Conservation (phyloP, 2,329 filamentous ascomycete species). For the Botryotinia narcissicola region DNA sequence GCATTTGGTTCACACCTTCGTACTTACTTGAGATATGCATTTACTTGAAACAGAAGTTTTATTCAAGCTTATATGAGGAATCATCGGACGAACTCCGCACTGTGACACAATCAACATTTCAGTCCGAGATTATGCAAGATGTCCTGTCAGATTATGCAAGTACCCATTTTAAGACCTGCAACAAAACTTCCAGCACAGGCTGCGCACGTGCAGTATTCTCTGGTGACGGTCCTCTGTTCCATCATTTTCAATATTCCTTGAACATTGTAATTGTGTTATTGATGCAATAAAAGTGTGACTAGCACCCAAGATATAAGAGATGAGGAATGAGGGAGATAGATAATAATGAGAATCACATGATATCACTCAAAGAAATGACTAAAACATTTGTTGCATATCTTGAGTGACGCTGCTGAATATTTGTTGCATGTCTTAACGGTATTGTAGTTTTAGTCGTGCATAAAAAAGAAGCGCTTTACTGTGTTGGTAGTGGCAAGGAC, state of each 20-base stretch:
- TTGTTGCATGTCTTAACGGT: slow-evolving; percentile 12
- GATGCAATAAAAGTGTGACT: neutral
- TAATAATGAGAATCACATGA: neutral
- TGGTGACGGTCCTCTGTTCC: neutral
- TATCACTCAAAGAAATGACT: neutral
- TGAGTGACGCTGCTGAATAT: slow-evolving; percentile 12
- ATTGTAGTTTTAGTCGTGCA: neutral
- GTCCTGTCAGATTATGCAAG: slow-evolving; percentile 9
- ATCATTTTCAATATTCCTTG: neutral
- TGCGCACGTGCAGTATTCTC: neutral
- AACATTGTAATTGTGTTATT: neutral
- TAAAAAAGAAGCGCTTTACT: slow-evolving; percentile 4
- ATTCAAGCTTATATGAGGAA: neutral
- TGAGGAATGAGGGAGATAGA: neutral
- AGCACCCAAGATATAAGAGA: neutral
- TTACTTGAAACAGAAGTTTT: neutral
- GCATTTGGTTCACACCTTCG: neutral
- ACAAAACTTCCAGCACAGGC: neutral
- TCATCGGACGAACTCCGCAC: neutral
- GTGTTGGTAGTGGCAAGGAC: neutral
- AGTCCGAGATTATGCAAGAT: slow-evolving; percentile 7
- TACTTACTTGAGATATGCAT: neutral
- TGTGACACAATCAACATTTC: neutral
- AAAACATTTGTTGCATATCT: slow-evolving; percentile 21
- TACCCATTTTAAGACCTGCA: slow-evolving; percentile 12